phyloP scores from a whole-genome alignment of 2,329 filamentous ascomycete species.

The Colletotrichum sp. region DNA sequence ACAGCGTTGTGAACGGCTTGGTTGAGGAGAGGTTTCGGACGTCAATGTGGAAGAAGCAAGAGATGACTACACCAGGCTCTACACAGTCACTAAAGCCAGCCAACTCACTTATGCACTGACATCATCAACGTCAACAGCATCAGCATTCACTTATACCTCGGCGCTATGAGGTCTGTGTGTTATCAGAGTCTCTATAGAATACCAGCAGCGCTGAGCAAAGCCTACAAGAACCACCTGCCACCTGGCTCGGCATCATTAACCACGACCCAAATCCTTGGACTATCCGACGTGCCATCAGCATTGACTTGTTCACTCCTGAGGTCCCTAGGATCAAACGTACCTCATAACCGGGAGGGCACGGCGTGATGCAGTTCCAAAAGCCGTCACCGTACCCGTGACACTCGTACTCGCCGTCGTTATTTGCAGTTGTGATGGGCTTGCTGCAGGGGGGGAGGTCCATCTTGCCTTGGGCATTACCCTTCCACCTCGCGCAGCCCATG shows the following conservation, averaged over 20 bases:
- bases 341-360: slow-evolving; percentile 24
- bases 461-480: background rate
- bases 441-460: background rate
- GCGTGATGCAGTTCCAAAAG: background rate
- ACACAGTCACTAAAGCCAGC: background rate
- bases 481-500: background rate
- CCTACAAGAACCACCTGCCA: no score
- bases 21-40: background rate
- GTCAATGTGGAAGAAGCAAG: background rate
- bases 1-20: background rate
- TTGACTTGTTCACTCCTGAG: background rate
- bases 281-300: background rate
- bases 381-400: background rate
- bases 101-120: background rate
- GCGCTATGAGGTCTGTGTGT: no score
- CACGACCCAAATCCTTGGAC: background rate
- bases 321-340: background rate
- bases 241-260: no score
- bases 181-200: no score
- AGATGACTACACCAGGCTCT: background rate
- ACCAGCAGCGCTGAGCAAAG: no score
- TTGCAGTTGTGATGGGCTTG: background rate
- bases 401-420: background rate
- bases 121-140: background rate
- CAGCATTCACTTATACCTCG: no score